Percentiles rank a stretch among this genome's conserved stretches.
phyloP scores from a whole-genome alignment of 2,329 filamentous ascomycete species.

The Cladosporium colombiae region DNA sequence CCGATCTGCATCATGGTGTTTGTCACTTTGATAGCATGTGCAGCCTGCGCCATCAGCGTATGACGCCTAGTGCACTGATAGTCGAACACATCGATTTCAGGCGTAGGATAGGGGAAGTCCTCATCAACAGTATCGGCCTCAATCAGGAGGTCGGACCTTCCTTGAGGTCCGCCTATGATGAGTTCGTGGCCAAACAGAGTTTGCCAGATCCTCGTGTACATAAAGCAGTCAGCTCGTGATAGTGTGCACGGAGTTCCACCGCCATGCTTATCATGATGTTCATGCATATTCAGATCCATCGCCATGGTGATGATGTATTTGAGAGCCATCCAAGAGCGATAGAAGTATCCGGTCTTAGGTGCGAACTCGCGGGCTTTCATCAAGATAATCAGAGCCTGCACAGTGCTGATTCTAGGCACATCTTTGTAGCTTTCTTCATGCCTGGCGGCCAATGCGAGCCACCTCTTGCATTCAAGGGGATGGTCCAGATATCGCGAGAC shows the following conservation, averaged over 20 bases:
- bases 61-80: constrained; percentile 80
- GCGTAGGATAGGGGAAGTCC: constrained; percentile 61
- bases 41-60: constrained; percentile 74
- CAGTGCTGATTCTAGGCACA: constrained; percentile 82
- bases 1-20: constrained; percentile 73
- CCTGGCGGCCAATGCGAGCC: constrained; percentile 85
- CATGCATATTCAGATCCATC: constrained; percentile 85
- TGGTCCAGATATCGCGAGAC: constrained; percentile 81
- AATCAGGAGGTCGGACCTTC: constrained; percentile 72
- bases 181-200: constrained; percentile 81
- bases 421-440: constrained; percentile 95
- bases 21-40: constrained; percentile 76
- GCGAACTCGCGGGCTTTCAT: constrained; percentile 90
- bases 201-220: constrained; percentile 89
- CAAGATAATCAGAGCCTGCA: constrained; percentile 84
- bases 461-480: constrained; percentile 81
- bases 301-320: constrained; percentile 92
- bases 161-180: constrained; percentile 93
- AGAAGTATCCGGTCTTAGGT: constrained; percentile 92
- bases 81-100: constrained; percentile 73
- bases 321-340: constrained; percentile 94
- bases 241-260: constrained; percentile 68
- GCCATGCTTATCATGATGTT: constrained; percentile 78
- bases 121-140: constrained; percentile 76
- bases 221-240: constrained; percentile 71